Evolutionary conservation across 495 filamentous ascomycete species (phyloP).

Genomic region (Penicillium lividum): DNA sequence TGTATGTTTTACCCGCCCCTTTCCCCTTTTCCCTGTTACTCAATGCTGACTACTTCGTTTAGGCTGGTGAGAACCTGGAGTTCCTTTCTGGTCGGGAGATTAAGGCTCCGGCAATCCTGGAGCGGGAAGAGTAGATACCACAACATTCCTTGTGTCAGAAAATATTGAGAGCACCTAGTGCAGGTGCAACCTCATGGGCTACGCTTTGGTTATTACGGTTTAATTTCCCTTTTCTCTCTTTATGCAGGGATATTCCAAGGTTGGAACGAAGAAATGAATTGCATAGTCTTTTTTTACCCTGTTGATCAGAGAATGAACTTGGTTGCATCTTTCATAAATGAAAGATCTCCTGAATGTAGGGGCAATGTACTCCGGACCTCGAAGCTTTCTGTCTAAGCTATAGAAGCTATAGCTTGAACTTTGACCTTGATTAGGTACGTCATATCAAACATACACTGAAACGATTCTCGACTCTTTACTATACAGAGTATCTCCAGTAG

Average conservation of each 20-base stretch:
- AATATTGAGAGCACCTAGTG: slow-evolving; percentile 7
- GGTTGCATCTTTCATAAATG: slow-evolving; percentile 14
- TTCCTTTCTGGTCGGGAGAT: slow-evolving; percentile 73
- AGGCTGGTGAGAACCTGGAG: slow-evolving; percentile 91
- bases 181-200: background rate
- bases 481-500: background rate
- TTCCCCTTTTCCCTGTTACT: slow-evolving; percentile 14
- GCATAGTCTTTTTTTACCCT: slow-evolving; percentile 10
- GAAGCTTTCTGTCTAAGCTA: background rate
- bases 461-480: background rate
- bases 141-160: background rate
- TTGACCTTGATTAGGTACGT: background rate
- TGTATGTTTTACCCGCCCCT: slow-evolving; percentile 58
- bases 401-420: background rate
- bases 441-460: background rate
- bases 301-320: slow-evolving; percentile 23
- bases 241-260: background rate
- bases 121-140: slow-evolving; percentile 60
- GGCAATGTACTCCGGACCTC: background rate
- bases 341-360: slow-evolving; percentile 18
- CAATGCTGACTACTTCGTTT: slow-evolving; percentile 28
- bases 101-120: slow-evolving; percentile 72
- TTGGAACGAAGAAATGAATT: slow-evolving; percentile 30
- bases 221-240: slow-evolving; percentile 1
- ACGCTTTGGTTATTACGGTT: background rate